Conservation (phyloP, 768 basidiomycete species). For the Myochromella boudieri region DNA sequence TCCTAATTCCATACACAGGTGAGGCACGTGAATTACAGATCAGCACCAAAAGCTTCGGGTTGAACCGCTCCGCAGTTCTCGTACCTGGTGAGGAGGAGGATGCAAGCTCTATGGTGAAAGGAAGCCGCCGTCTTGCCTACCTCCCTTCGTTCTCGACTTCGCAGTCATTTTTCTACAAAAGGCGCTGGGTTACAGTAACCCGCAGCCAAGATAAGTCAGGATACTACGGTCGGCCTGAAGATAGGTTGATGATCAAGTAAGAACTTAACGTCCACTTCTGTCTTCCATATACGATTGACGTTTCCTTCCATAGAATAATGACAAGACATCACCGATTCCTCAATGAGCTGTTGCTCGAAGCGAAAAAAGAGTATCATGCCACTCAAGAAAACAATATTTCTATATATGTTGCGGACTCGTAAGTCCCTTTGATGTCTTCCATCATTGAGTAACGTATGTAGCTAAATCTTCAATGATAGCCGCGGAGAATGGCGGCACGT, state of each 20-base stretch:
- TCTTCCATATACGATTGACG: neutral
- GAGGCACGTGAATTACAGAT: constrained; percentile 48
- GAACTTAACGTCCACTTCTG: neutral
- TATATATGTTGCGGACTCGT: constrained; percentile 44
- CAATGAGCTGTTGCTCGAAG: constrained; percentile 41
- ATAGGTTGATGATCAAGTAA: constrained; percentile 18
- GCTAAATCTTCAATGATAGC: constrained; percentile 2
- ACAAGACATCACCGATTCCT: constrained; percentile 37
- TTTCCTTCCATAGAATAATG: constrained; percentile 33
- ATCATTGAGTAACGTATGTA: neutral
- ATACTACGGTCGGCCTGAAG: constrained; percentile 12
- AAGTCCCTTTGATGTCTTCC: neutral
- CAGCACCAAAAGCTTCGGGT: constrained; percentile 34
- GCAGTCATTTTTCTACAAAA: constrained; percentile 33
- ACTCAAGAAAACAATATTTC: constrained; percentile 39
- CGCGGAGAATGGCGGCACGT: constrained; percentile 47
- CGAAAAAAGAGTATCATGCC: constrained; percentile 34
- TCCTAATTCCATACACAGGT: constrained; percentile 20
- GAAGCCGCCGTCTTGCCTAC: constrained; percentile 28
- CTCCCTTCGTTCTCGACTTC: constrained; percentile 30
- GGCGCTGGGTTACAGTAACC: constrained; percentile 27
- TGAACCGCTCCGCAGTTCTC: constrained; percentile 22
- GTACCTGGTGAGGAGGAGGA: constrained; percentile 27
- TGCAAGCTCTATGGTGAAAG: constrained; percentile 8
- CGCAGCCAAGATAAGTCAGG: constrained; percentile 10